Evolutionary conservation across 2,329 filamentous ascomycete species (phyloP), one percentile per base, ranked within the genome.

Genomic region (Sporothrix pallida): DNA sequence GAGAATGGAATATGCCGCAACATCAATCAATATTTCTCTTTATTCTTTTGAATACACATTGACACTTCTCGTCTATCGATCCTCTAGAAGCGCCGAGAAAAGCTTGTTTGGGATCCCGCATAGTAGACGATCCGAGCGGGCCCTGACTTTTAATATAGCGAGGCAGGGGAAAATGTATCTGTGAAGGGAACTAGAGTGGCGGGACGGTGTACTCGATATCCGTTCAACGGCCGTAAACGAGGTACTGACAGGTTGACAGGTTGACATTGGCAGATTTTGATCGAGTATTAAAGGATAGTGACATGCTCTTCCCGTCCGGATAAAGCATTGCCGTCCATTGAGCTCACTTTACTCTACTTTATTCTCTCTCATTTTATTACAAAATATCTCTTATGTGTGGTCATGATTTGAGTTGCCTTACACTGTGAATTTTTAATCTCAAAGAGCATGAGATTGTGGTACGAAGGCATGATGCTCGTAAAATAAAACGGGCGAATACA

Each of bases 11-110:
- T 67, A 48, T 67, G 20, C 62, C 20, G n/a, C 20, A 46, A 37
- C 20, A 1, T 46, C 3, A n/a, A 23, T 26, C 3, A 56, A 10
- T 20, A 10, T 37, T 13, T 56, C 20, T 26, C 20, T 10, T 20
- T 20, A 56, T 10, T 5, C 31, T 26, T 26, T 26, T 26, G 23
- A 26, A 26, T 26, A 26, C 7, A 56, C 31, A 26, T 26, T 26
- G 31, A 37, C 31, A 37, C 31, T 63, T 44, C 7, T 63, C 60
- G 60, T 63, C 37, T 23, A 23, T 44, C 42, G 60, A 63, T 10
- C 44, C n/a, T 63, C 37, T 12, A 67, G 63, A 67, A 67, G 44
- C 44, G 63, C 63, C 63, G 63, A 67, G 63, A 67, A 67, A 37
- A 50, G 63, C 63, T 67, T 67, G 12, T 50, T 50, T 67, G 63